Percentiles rank a stretch among this genome's conserved stretches.
Conservation (phyloP, 345 rosid genomes). For the Eutrema heterophyllum region DNA sequence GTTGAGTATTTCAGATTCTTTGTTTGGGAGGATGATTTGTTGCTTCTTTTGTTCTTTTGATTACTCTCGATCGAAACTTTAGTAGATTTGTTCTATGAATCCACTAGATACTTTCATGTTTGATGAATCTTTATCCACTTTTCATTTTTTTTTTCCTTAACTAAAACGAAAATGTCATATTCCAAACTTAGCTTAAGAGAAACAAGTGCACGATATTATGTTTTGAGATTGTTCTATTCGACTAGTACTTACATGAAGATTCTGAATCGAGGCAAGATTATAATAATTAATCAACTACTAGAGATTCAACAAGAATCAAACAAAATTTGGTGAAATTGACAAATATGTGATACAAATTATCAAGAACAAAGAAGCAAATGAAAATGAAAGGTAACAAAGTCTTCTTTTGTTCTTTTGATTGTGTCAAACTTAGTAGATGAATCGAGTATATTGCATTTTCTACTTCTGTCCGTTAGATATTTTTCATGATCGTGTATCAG, state of each 20-base stretch:
- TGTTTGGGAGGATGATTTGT: background rate
- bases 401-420: background rate
- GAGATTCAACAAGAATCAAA: constrained; percentile 12
- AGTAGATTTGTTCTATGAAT: background rate
- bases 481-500: background rate
- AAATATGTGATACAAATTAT: background rate
- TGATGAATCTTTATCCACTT: background rate
- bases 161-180: background rate
- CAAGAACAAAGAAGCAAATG: constrained; percentile 3
- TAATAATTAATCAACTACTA: background rate
- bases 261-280: background rate
- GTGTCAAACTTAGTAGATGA: background rate
- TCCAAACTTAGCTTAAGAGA: background rate
- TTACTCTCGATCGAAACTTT: background rate
- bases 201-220: constrained; percentile 4
- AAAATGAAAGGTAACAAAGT: background rate
- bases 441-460: background rate
- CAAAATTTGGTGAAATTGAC: constrained; percentile 22
- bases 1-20: background rate
- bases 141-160: background rate
- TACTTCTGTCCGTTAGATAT: background rate
- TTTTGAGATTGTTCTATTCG: background rate
- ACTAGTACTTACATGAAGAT: background rate
- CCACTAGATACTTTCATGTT: background rate
- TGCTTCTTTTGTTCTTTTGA: background rate